Base-by-base conservation (phyloP, 768 basidiomycete species). In the Lepiota brunneoincarnata region DNA sequence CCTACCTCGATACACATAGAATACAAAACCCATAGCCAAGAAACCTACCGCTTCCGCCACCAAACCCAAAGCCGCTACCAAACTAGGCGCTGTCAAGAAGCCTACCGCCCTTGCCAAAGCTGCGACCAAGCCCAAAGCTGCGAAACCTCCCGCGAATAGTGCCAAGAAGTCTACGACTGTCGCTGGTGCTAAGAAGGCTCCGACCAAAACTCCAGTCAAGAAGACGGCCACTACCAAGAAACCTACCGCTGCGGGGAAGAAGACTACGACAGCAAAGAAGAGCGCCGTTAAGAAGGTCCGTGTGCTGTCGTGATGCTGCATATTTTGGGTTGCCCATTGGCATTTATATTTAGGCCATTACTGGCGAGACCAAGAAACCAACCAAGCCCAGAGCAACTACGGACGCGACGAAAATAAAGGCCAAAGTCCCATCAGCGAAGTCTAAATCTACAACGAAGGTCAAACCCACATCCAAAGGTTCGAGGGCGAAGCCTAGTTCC, bases 231-330 rank as follows among this genome's bases (percentile, higher is more conserved):
- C 61, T 23, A 49, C 61, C n/a, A 69, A 68, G 61, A 60, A 64
- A 38, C 43, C 62, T 39, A 51, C 58, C 17, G 24, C 58, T 31
- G 20, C 38, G 9, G 34, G 50, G 7, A 61, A 63, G 60, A 64
- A 64, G 54, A 47, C 66, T 23, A 35, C 61, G 26, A 57, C 61
- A 23, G 56, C 71, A 21, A 71, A 71, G 55, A 77, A 78, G 58
- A 60, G 59, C 14, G 49, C 70, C 24, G 51, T 68, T 18, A 87
- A 87, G 79, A 87, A 86, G 79, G 86, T 84, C 40, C 35, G 59
- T 57, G 0, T 18, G 15, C 14, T 28, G 37, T 28, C 15, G 21
- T 43, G 21, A 0, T 4, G n/a, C 45, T 6, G 36, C 23, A 11
- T 20, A n/a, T 17, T 41, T 35, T 5, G 26, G 44, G 18, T 42